Conservation (phyloP, 2,329 filamentous ascomycete species). For the Verticillium dahliae region DNA sequence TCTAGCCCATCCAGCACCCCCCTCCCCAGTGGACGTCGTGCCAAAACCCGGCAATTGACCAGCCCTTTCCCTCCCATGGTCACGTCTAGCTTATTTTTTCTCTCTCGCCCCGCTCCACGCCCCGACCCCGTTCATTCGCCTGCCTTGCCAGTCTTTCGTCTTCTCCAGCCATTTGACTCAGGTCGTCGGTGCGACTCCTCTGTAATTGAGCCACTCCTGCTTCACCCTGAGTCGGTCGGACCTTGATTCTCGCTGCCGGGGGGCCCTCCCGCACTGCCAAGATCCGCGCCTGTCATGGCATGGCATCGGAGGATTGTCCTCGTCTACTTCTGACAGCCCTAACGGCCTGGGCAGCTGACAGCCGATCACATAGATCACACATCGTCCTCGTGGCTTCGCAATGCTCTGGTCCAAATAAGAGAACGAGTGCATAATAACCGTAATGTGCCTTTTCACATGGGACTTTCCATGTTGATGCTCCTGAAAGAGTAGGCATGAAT, state of each 20-base stretch:
- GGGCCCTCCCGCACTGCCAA: neutral
- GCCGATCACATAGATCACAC: neutral
- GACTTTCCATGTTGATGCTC: neutral
- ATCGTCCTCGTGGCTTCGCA: neutral
- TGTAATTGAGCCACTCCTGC: neutral
- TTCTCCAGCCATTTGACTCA: neutral
- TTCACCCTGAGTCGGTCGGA: neutral
- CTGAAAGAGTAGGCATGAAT: neutral
- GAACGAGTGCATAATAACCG: neutral
- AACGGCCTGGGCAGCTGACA: neutral
- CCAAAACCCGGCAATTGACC: conserved; percentile 9
- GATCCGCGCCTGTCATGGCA: neutral
- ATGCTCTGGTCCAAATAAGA: neutral
- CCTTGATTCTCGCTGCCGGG: neutral
- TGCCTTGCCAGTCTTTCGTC: neutral
- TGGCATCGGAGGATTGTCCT: neutral
- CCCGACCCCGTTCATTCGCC: neutral
- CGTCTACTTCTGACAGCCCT: neutral
- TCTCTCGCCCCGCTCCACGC: neutral
- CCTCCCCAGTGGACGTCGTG: neutral
- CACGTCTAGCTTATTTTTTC: neutral
- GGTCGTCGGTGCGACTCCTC: neutral
- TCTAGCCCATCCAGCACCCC: neutral
- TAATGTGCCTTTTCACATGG: neutral
- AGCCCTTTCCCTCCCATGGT: conserved; percentile 1